phyloP scores from a whole-genome alignment of 495 filamentous ascomycete species.

The Extremus antarcticus region DNA sequence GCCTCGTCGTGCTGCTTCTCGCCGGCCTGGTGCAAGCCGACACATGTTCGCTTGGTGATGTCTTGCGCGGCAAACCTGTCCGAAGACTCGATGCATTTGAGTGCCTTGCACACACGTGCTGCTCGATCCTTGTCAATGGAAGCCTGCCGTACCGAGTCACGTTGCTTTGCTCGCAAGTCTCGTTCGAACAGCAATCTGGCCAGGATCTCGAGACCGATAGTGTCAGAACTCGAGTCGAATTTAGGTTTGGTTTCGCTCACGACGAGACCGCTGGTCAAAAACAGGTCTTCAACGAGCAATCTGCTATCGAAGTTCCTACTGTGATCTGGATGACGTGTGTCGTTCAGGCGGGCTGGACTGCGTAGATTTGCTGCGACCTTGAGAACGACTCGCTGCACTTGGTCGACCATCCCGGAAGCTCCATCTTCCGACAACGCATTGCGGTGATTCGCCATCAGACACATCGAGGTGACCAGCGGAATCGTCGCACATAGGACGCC shows the following conservation, averaged over 20 bases:
- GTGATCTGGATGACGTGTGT: not conserved
- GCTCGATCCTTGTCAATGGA: not conserved
- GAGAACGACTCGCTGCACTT: not conserved
- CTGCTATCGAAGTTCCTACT: too few species aligned
- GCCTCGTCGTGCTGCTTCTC: not conserved
- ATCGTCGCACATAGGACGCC: not conserved
- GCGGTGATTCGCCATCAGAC: not conserved
- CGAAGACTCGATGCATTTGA: not conserved
- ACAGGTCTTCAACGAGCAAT: too few species aligned
- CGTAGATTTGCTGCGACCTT: not conserved
- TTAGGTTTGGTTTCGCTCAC: not conserved
- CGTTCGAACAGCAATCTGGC: not conserved
- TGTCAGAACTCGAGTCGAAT: too few species aligned
- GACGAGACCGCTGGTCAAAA: not conserved
- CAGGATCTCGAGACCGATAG: not conserved
- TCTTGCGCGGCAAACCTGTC: not conserved
- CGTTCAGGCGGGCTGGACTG: not conserved
- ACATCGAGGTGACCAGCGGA: not conserved
- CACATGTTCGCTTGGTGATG: not conserved
- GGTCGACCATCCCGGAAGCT: not conserved
- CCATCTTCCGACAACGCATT: not conserved
- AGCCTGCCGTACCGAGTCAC: not conserved
- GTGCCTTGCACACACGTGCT: not conserved
- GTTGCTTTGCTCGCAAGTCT: not conserved
- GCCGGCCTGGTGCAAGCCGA: not conserved